Base-by-base conservation (phyloP, 306 rosid species). In the Dicorynia guianensis region DNA sequence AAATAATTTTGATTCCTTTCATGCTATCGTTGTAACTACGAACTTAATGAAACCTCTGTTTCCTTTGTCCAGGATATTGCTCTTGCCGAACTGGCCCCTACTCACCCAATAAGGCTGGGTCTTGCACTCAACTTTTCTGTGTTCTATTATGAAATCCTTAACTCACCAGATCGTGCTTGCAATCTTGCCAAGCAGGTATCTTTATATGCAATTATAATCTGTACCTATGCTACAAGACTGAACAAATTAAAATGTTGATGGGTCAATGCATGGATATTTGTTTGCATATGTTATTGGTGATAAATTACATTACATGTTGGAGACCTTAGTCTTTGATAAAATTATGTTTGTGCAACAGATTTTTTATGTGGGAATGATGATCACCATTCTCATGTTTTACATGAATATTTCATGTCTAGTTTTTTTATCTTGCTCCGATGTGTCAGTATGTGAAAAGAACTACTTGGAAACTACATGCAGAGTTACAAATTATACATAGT, bases 121-220 rank as follows among this genome's bases (percentile, higher is more conserved):
- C 98, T 93, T 75, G 97, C 98, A 9, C 98, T 93, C 63, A 93
- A 93, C 96, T 93, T 93, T 79, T 93, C 98, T 7, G 98, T 93
- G 68, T 93, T 91, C 81, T 93, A 93, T 67, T 93, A 93, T 83
- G 98, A 93, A 89, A 93, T 93, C 80, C 98, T 93, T 47, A 93
- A 86, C 85, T 93, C 98, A 43, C 98, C 98, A 7, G 97, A 93
- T 70, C 98, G 98, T 18, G 98, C 98, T 52, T 93, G 97, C 88
- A 93, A 89, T 86, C 92, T 93, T 57, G 98, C 98, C 6, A 93
- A 93, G 65, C 97, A 89, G 97, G 97, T 91, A 80, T 13, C 30
- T 30, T 36, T 42, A 14, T 61, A 44, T 3, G 46, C 60, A 12
- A 12, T 46, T 47, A 53, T 64, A 19, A 35, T 34, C 40, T 8